phyloP scores from a whole-genome alignment of 257 asterid species.

The Salvia rosmarinus region DNA sequence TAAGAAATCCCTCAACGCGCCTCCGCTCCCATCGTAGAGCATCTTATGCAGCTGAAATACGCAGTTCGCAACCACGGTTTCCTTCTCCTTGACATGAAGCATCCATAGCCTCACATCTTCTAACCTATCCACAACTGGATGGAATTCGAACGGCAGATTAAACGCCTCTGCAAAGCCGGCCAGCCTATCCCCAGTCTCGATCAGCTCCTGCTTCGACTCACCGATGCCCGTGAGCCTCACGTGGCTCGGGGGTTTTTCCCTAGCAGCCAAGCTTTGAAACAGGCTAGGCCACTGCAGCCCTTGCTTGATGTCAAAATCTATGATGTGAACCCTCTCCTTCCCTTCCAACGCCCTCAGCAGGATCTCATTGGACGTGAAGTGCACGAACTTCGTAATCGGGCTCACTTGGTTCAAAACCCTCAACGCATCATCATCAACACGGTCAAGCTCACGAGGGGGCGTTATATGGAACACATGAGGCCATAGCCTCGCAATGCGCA shows the following conservation, averaged over 20 bases:
- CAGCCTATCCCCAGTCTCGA: slow-evolving; percentile 78
- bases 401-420: slow-evolving; percentile 73
- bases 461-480: slow-evolving; percentile 72
- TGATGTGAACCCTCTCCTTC: slow-evolving; percentile 79
- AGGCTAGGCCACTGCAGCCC: slow-evolving; percentile 96
- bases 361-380: slow-evolving; percentile 90
- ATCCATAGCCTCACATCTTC: slow-evolving; percentile 98
- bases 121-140: slow-evolving; percentile 85
- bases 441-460: slow-evolving; percentile 72
- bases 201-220: slow-evolving; percentile 82
- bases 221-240: slow-evolving; percentile 91
- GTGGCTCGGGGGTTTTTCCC: slow-evolving; percentile 74
- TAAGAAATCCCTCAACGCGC: slow-evolving; percentile 58
- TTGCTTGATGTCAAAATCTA: slow-evolving; percentile 88
- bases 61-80: slow-evolving; percentile 80
- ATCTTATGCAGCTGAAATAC: slow-evolving; percentile 76
- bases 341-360: slow-evolving; percentile 78
- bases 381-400: slow-evolving; percentile 82
- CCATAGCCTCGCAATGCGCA: slow-evolving; percentile 77
- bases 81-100: slow-evolving; percentile 95
- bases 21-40: slow-evolving; percentile 66
- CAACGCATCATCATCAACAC: slow-evolving; percentile 61
- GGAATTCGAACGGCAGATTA: slow-evolving; percentile 75
- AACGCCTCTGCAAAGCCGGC: slow-evolving; percentile 75
- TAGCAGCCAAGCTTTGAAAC: slow-evolving; percentile 82